Percentiles rank a stretch among this genome's conserved stretches.
These are phyloP conservation scores for Colletotrichum liaoningense DNA, from an alignment of 2,329 filamentous ascomycete genomes.

Conservation along the genomic window DNA sequence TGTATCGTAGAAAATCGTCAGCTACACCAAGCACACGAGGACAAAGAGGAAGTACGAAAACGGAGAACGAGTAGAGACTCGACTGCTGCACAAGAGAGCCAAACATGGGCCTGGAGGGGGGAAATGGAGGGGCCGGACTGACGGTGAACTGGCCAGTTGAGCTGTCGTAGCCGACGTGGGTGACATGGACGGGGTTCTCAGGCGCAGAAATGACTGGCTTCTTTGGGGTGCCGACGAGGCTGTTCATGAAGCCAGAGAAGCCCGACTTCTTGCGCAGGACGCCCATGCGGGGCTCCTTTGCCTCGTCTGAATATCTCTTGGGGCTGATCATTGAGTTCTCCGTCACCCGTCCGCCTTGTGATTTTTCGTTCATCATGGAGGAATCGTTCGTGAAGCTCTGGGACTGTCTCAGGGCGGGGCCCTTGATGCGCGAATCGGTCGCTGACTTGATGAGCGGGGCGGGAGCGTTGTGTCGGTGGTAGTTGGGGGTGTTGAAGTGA, in stretches of 20 bases:
- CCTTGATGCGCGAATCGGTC: slow-evolving; percentile 64
- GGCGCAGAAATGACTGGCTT: slow-evolving; percentile 96
- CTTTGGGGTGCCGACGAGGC: slow-evolving; percentile 84
- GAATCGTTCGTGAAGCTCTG: slow-evolving; percentile 70
- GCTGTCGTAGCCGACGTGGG: slow-evolving; percentile 97
- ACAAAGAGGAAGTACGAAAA: slow-evolving; percentile 16
- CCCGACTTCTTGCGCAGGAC: slow-evolving; percentile 86
- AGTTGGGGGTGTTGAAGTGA: slow-evolving; percentile 39
- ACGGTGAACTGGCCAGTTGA: slow-evolving; percentile 96
- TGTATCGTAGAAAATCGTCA: slow-evolving; percentile 49
- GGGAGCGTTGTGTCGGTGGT: slow-evolving; percentile 44
- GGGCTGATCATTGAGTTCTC: slow-evolving; percentile 64
- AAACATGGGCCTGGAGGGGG: slow-evolving; percentile 1
- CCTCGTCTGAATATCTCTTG: slow-evolving; percentile 86
- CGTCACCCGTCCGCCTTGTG: slow-evolving; percentile 41
- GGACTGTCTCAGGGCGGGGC: slow-evolving; percentile 72
- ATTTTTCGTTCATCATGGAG: slow-evolving; percentile 61
- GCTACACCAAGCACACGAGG: slow-evolving; percentile 21
- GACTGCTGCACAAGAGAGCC: slow-evolving; percentile 21
- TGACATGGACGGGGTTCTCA: slow-evolving; percentile 97
- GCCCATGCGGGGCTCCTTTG: slow-evolving; percentile 69
- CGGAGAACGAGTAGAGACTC: slow-evolving; percentile 9
- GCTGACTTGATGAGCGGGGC: slow-evolving; percentile 59
- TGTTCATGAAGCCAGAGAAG: slow-evolving; percentile 89
- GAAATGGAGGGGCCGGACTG: slow-evolving; percentile 50